Evolutionary conservation across 345 rosid genomes (phyloP).

Genomic region (Linum trigynum): DNA sequence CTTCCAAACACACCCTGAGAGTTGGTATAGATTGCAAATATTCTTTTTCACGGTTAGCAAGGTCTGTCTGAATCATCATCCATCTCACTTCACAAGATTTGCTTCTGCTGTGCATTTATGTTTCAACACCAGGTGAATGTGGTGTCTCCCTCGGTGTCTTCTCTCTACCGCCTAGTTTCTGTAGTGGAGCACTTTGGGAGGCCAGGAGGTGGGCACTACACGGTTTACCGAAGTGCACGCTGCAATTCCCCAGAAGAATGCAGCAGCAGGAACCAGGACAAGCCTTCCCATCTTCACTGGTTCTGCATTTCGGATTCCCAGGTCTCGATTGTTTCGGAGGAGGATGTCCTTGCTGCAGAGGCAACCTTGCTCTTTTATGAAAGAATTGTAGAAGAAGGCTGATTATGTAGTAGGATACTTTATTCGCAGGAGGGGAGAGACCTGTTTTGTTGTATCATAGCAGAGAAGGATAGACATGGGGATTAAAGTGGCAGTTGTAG

Average conservation of each 20-base stretch:
- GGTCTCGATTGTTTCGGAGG: conserved; percentile 46
- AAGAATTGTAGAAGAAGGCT: conserved; percentile 21
- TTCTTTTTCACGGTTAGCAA: no score
- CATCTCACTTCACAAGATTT: not conserved
- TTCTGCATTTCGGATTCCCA: conserved; percentile 75
- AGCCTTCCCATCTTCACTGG: conserved; percentile 34
- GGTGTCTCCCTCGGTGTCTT: conserved; percentile 19
- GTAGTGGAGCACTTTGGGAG: conserved; percentile 83
- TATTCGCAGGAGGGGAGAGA: no score
- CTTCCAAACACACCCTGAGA: no score
- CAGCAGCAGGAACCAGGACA: conserved; percentile 10
- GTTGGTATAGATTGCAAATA: no score
- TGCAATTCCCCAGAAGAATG: conserved; percentile 13
- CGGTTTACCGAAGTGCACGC: conserved; percentile 52
- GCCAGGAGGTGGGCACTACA: conserved; percentile 75
- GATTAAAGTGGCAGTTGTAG: no score
- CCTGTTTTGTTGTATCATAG: no score
- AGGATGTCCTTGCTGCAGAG: conserved; percentile 68
- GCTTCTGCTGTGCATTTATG: not conserved
- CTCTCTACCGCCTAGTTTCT: conserved; percentile 47
- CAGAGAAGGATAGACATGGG: no score
- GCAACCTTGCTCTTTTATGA: conserved; percentile 87
- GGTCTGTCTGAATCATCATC: not conserved
- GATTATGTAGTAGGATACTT: no score
- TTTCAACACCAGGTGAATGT: conserved; percentile 16